Evolutionary conservation across 176 grass and related monocot species (phyloP).

Genomic region (Alopecurus myosuroides): DNA sequence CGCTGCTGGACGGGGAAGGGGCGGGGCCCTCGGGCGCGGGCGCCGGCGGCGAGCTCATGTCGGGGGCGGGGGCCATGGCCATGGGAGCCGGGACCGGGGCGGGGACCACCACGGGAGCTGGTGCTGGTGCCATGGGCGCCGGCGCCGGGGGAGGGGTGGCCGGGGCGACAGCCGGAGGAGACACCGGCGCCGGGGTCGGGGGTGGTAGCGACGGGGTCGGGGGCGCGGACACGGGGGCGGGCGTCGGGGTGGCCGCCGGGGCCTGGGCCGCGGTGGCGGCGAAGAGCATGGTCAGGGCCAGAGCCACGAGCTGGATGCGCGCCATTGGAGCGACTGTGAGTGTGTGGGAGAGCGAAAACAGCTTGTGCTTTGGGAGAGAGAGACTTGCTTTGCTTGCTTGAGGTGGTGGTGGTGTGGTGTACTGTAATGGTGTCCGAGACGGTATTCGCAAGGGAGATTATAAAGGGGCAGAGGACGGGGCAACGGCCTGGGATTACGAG

Average conservation of each 20-base stretch:
- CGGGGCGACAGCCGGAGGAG: neutral
- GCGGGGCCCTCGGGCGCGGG: neutral
- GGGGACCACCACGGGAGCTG: neutral
- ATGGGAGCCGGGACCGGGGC: slow-evolving; percentile 21
- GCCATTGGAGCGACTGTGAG: slow-evolving; percentile 30
- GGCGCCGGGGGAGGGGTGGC: slow-evolving; percentile 22
- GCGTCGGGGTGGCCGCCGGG: slow-evolving; percentile 34
- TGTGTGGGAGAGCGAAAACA: neutral
- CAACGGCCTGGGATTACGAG: neutral
- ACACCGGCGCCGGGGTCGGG: slow-evolving; percentile 33
- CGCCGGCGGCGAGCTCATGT: slow-evolving; percentile 1
- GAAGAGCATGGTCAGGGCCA: slow-evolving; percentile 51
- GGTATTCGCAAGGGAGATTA: slow-evolving; percentile 13
- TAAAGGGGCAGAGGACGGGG: slow-evolving; percentile 30
- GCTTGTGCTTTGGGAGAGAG: neutral
- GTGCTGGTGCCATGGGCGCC: neutral
- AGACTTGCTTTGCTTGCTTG: neutral
- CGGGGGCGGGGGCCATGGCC: slow-evolving; percentile 1
- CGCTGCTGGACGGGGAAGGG: neutral
- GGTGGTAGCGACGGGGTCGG: neutral
- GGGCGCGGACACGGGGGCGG: slow-evolving; percentile 23
- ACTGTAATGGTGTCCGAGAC: slow-evolving; percentile 34
- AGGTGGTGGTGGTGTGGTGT: slow-evolving; percentile 21
- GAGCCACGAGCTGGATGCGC: slow-evolving; percentile 36
- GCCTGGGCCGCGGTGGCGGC: slow-evolving; percentile 40